Evolutionary conservation across 2,329 filamentous ascomycete genomes (phyloP), one percentile per base, ranked within the genome.

Genomic region (Trichoderma breve): DNA sequence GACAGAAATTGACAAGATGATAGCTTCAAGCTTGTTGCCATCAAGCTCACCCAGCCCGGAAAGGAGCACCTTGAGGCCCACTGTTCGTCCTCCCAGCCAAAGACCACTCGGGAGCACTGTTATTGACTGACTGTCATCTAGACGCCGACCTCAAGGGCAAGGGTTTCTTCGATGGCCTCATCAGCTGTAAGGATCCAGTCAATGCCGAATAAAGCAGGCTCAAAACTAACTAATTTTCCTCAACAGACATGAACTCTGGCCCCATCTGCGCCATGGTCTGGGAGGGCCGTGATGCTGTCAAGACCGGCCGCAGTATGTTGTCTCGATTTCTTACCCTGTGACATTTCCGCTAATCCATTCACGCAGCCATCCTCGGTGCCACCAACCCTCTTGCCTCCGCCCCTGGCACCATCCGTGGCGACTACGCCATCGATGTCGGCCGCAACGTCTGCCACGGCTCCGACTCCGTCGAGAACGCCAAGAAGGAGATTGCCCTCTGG

Each of bases 371-470:
- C 84, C 94, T 99, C 84, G 96, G 96, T 86, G 96, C 96, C 86
- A 99, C 96, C 90, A 98, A 99, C 93, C 96, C 96, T 81, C 90
- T 96, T 77, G 93, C 92, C 83, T 98, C 95, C 72, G 90, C 92
- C 80, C 96, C 96, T 76, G 96, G 96, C 84, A 99, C 96, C 88
- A 99, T 99, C 90, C 95, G 96, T 87, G 95, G 94, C 85, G 92
- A 95, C 88, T 94, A 84, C 84, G 92, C 93, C 84, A 93, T 95
- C 79, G 90, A 86, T 73, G 82, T 85, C 83, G 96, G 96, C 87
- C 94, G 95, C 85, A 99, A 99, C 89, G 94, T 98, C 87, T 98
- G 95, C 93, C 96, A 99, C 91, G 96, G 96, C 84, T 98, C 94
- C 85, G 96, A 99, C 90, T 91, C 89, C 83, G 95, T 99, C 86